phyloP scores from a whole-genome alignment of 495 filamentous ascomycete genomes.

The Penicillium ucsense region DNA sequence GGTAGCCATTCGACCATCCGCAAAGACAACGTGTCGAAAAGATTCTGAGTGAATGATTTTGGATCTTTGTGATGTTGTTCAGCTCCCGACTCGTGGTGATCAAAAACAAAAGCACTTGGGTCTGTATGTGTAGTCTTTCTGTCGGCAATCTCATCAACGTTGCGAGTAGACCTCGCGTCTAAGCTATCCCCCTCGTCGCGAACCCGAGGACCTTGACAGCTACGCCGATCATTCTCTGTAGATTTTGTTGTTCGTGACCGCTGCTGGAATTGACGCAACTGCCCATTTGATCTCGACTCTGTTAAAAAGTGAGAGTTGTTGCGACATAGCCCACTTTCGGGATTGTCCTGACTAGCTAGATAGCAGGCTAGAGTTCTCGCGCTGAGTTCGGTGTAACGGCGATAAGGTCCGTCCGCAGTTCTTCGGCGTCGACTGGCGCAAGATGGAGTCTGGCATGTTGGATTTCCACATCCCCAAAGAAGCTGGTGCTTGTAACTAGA shows the following conservation, averaged over 20 bases:
- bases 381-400: slow-evolving; percentile 58
- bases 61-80: slow-evolving; percentile 61
- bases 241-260: slow-evolving; percentile 17
- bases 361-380: slow-evolving; percentile 71
- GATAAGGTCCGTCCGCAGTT: slow-evolving; percentile 55
- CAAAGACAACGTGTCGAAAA: slow-evolving; percentile 68
- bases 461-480: slow-evolving; percentile 66
- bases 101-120: slow-evolving; percentile 5
- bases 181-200: no score
- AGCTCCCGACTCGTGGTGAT: slow-evolving; percentile 15
- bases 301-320: slow-evolving; percentile 31
- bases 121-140: not conserved
- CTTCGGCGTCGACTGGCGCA: slow-evolving; percentile 72
- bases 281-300: slow-evolving; percentile 18
- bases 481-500: slow-evolving; percentile 72
- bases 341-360: slow-evolving; percentile 70
- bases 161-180: no score
- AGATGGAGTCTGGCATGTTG: slow-evolving; percentile 62
- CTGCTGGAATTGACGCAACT: slow-evolving; percentile 21
- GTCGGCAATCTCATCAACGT: not conserved
- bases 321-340: slow-evolving; percentile 64
- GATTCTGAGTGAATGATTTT: slow-evolving; percentile 72
- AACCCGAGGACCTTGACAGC: not conserved
- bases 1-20: slow-evolving; percentile 76
- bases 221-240: not conserved